Percentiles rank a stretch among this genome's conserved stretches.
phyloP scores from a whole-genome alignment of 768 basidiomycete species.

The Kondoa malvinella region DNA sequence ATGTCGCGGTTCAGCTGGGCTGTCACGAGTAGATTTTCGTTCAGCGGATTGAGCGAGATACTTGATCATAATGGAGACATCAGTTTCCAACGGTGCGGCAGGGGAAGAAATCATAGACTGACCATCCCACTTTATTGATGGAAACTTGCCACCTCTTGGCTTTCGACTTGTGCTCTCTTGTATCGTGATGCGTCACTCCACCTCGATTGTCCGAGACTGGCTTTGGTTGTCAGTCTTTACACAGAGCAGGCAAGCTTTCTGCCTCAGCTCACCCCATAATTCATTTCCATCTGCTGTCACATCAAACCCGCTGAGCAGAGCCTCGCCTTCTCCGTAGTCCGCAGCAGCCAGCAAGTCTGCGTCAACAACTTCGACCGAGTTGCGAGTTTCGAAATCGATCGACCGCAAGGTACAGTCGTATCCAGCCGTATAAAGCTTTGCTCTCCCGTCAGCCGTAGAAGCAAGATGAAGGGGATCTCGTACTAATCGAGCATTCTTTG shows the following conservation, averaged over 20 bases:
- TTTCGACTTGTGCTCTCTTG: conserved; percentile 17
- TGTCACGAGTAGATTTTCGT: conserved; percentile 20
- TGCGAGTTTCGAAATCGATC: conserved; percentile 30
- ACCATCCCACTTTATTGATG: conserved; percentile 21
- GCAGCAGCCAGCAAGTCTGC: conserved; percentile 19
- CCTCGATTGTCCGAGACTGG: conserved; percentile 19
- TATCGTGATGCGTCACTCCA: conserved; percentile 20
- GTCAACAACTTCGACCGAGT: conserved; percentile 32
- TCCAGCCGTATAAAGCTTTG: conserved; percentile 32
- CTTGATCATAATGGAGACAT: not conserved
- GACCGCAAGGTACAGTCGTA: conserved; percentile 36
- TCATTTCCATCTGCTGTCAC: conserved; percentile 28
- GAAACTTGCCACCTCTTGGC: conserved; percentile 24
- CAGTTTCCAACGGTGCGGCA: too few relatives aligned
- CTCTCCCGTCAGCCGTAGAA: too few relatives aligned
- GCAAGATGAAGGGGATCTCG: conserved; percentile 13
- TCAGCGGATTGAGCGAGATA: conserved; percentile 19
- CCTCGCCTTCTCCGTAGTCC: conserved; percentile 29
- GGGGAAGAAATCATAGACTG: too few relatives aligned
- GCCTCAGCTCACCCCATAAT: conserved; percentile 31
- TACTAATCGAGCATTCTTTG: conserved; percentile 30
- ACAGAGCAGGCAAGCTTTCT: conserved; percentile 20
- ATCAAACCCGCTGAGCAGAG: conserved; percentile 34
- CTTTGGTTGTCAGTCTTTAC: not conserved
- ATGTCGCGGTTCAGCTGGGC: conserved; percentile 24